Conservation (phyloP, 805 yeast species). For the Lipomyces chichibuensis region DNA sequence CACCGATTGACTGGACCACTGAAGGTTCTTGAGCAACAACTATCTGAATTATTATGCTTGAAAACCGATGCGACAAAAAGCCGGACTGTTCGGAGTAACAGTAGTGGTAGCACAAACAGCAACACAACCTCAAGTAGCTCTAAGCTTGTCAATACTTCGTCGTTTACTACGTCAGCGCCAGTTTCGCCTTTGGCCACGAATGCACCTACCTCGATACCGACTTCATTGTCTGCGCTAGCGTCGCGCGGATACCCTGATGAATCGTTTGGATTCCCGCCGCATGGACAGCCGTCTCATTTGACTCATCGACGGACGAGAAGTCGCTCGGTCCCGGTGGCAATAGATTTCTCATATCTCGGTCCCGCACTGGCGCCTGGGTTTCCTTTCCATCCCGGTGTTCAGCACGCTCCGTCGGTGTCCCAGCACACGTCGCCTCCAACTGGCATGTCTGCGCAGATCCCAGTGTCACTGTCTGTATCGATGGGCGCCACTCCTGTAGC, state of each 20-base stretch:
- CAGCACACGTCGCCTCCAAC: conserved; percentile 4
- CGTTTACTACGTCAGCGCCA: conserved; percentile 27
- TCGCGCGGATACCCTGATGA: neutral
- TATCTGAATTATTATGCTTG: conserved; percentile 21
- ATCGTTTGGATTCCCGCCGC: neutral
- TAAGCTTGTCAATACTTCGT: conserved; percentile 7
- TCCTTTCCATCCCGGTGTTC: neutral
- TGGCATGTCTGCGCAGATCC: neutral
- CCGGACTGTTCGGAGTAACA: conserved; percentile 21
- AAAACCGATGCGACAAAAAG: conserved; percentile 14
- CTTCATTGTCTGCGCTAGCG: conserved; percentile 4
- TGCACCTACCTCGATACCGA: conserved; percentile 1
- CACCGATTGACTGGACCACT: conserved; percentile 29
- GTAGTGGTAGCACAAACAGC: conserved; percentile 15
- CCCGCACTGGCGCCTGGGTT: conserved; percentile 9
- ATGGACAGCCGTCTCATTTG: neutral
- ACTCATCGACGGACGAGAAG: conserved; percentile 33
- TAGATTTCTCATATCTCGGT: conserved; percentile 27
- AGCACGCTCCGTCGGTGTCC: neutral
- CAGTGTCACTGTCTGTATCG: neutral
- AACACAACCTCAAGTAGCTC: conserved; percentile 20
- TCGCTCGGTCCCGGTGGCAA: conserved; percentile 31
- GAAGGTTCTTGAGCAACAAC: conserved; percentile 27
- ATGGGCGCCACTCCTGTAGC: neutral
- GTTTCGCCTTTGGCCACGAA: conserved; percentile 27